phyloP scores from a whole-genome alignment of 1,284 basidiomycete genomes.

The Garcileccinum viscosum region DNA sequence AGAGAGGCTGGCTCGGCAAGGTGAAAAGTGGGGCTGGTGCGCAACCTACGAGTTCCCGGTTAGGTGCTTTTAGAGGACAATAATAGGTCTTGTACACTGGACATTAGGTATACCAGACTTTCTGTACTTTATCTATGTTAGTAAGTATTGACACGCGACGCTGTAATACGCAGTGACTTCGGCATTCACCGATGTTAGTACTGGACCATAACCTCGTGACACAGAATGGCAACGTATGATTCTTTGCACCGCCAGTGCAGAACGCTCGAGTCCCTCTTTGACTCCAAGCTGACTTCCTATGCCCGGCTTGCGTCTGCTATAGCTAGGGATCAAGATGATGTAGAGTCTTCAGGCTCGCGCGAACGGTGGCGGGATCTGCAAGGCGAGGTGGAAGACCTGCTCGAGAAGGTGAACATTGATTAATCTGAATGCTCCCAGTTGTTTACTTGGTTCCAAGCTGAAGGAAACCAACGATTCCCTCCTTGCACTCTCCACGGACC shows the following conservation, averaged over 20 bases:
- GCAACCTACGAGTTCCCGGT: slow-evolving; percentile 34
- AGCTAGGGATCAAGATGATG: slow-evolving; percentile 64
- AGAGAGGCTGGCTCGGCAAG: slow-evolving; percentile 70
- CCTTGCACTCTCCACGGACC: slow-evolving; percentile 69
- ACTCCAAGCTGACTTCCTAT: slow-evolving; percentile 89
- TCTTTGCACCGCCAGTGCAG: slow-evolving; percentile 85
- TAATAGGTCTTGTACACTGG: slow-evolving; percentile 16
- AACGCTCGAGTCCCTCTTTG: slow-evolving; percentile 89
- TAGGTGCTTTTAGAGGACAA: slow-evolving; percentile 37
- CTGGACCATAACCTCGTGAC: neutral
- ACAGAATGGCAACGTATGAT: slow-evolving; percentile 74
- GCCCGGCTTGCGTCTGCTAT: slow-evolving; percentile 83
- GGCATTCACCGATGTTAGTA: slow-evolving; percentile 26
- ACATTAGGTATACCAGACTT: slow-evolving; percentile 11
- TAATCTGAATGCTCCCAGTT: neutral
- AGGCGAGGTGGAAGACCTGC: slow-evolving; percentile 82
- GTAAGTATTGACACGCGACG: slow-evolving; percentile 2
- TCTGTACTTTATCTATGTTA: slow-evolving; percentile 13
- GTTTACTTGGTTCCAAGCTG: slow-evolving; percentile 58
- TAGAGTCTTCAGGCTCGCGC: slow-evolving; percentile 72
- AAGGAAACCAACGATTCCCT: slow-evolving; percentile 84
- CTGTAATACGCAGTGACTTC: slow-evolving; percentile 14
- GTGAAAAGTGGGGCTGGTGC: slow-evolving; percentile 49
- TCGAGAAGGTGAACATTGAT: slow-evolving; percentile 76
- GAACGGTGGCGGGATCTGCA: slow-evolving; percentile 84